Evolutionary conservation across 805 yeast genomes (phyloP).

Genomic region (Blastobotrys terrestris): DNA sequence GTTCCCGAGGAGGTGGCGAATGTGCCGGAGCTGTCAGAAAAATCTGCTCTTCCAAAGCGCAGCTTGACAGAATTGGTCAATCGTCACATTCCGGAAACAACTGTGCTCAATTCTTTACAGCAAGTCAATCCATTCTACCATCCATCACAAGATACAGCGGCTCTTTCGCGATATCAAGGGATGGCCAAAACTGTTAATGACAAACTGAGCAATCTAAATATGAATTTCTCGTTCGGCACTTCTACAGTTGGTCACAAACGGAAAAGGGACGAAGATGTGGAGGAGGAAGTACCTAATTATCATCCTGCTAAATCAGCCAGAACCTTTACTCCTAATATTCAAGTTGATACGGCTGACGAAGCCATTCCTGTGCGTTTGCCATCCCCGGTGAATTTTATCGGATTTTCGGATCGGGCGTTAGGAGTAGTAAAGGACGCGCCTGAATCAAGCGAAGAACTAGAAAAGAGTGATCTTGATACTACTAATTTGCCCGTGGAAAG

Average conservation of each 20-base stretch:
- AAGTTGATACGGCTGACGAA: constrained; percentile 3
- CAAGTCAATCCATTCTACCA: constrained; percentile 6
- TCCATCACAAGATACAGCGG: not conserved
- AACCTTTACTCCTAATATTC: not conserved
- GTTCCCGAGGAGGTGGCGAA: not conserved
- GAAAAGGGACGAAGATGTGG: not conserved
- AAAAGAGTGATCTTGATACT: not conserved
- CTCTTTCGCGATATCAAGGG: constrained; percentile 3
- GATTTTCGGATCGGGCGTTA: constrained; percentile 4
- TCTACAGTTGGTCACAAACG: not conserved
- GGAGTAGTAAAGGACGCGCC: not conserved
- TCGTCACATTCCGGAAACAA: not conserved
- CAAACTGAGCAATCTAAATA: constrained; percentile 2
- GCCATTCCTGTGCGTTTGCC: not conserved
- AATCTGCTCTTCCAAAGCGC: not conserved
- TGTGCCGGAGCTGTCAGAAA: not conserved
- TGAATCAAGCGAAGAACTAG: not conserved
- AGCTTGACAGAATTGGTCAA: not conserved
- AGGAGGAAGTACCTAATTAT: not conserved
- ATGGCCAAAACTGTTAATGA: constrained; percentile 6
- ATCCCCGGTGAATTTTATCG: constrained; percentile 3
- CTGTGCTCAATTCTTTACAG: not conserved
- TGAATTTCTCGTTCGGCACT: constrained; percentile 11
- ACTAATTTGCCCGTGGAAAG: too few relatives aligned
- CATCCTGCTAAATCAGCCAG: not conserved